Evolutionary conservation across 2,329 filamentous ascomycete genomes (phyloP).

Genomic region (Ceratocystis colombiana): DNA sequence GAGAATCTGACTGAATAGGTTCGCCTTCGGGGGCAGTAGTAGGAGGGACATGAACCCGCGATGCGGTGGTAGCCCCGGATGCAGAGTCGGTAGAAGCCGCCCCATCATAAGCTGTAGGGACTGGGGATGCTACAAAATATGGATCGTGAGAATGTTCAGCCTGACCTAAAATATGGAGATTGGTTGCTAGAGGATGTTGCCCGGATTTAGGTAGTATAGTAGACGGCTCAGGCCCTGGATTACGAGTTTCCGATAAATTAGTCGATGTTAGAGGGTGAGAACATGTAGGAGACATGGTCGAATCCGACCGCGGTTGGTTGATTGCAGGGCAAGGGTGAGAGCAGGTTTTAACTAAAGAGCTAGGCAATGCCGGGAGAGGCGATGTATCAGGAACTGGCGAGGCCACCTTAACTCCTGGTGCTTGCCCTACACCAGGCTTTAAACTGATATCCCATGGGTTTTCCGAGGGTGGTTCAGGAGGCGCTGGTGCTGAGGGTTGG

Average conservation of each 20-base stretch:
- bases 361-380: neutral
- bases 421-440: slow-evolving; percentile 27
- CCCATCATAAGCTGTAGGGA: neutral
- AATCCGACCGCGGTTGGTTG: neutral
- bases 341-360: neutral
- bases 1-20: neutral
- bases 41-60: slow-evolving; percentile 14
- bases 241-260: neutral
- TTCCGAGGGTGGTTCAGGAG: slow-evolving; percentile 33
- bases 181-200: neutral
- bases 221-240: slow-evolving; percentile 1
- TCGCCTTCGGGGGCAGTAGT: slow-evolving; percentile 14
- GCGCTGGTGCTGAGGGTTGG: slow-evolving; percentile 20
- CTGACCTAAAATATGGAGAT: neutral
- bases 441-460: slow-evolving; percentile 38
- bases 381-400: neutral
- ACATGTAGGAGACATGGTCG: neutral
- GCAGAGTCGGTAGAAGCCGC: slow-evolving; percentile 2
- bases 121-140: neutral
- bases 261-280: neutral
- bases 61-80: neutral
- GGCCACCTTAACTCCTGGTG: slow-evolving; percentile 4
- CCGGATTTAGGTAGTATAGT: neutral
- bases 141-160: neutral
- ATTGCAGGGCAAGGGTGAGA: neutral